Percentiles rank a stretch among this genome's conserved stretches.
These are phyloP conservation scores for Wickerhamiella infanticola DNA, from an alignment of 1,139 yeast genomes.

Conservation along the genomic window DNA sequence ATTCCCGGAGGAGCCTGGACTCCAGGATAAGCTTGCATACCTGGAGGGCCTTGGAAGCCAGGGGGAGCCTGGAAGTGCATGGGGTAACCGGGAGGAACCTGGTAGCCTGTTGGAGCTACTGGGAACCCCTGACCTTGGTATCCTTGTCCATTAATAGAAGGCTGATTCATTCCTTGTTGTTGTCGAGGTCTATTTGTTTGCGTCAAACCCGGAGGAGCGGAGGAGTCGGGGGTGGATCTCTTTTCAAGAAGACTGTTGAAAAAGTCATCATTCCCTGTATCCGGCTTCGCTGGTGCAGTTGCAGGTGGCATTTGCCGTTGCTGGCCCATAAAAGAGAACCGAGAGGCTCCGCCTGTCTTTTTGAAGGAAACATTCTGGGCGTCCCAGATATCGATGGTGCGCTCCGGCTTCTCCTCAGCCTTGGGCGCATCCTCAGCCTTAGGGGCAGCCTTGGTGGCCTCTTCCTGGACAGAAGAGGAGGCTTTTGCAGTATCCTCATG, in stretches of 20 bases:
- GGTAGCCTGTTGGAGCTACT: too few relatives aligned
- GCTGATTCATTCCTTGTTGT: too few relatives aligned
- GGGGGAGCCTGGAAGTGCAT: background rate
- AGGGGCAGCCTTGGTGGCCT: background rate
- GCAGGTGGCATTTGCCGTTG: background rate
- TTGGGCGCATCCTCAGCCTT: background rate
- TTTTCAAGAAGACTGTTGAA: background rate
- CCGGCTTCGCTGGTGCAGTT: background rate
- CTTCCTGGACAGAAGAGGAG: background rate
- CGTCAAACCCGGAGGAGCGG: too few relatives aligned
- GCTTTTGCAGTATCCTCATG: background rate
- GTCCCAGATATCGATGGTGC: background rate
- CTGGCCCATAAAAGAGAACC: background rate
- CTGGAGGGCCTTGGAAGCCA: slow-evolving; percentile 2
- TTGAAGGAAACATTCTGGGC: background rate
- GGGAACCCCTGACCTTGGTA: too few relatives aligned
- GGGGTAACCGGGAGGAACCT: too few relatives aligned
- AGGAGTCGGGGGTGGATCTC: background rate
- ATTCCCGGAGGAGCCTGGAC: background rate
- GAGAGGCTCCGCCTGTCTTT: background rate
- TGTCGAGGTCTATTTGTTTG: too few relatives aligned
- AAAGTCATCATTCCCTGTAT: background rate
- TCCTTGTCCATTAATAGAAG: too few relatives aligned
- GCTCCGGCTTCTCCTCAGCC: background rate
- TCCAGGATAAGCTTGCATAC: background rate